Percentiles rank a stretch among this genome's conserved stretches.
phyloP scores from a whole-genome alignment of 805 yeast species.

The Candida dajiaensis region DNA sequence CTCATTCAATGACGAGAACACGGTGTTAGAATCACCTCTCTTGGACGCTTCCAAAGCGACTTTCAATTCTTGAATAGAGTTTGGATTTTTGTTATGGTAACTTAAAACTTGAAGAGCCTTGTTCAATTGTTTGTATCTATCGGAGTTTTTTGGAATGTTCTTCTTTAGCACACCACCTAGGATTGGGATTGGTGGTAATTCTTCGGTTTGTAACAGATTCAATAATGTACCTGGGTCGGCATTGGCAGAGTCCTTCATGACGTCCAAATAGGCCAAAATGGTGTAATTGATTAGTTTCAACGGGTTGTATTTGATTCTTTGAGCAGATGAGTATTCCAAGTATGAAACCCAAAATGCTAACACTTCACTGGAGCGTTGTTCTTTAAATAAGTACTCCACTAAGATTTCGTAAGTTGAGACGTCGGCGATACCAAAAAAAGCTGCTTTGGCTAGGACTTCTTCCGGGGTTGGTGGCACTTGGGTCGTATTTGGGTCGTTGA shows the following conservation, averaged over 20 bases:
- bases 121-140: slow-evolving; percentile 7
- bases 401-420: slow-evolving; percentile 9
- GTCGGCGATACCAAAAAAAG: slow-evolving; percentile 13
- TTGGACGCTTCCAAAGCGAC: slow-evolving; percentile 14
- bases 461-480: slow-evolving; percentile 17
- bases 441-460: slow-evolving; percentile 15
- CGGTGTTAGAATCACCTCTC: slow-evolving; percentile 11
- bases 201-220: slow-evolving; percentile 11
- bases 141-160: slow-evolving; percentile 2
- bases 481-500: slow-evolving; percentile 8
- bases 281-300: slow-evolving; percentile 1
- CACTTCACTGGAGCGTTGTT: slow-evolving; percentile 11
- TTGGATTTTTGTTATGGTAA: slow-evolving; percentile 16
- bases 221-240: slow-evolving; percentile 9
- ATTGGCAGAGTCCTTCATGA: slow-evolving; percentile 1
- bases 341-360: slow-evolving; percentile 20
- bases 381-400: slow-evolving; percentile 9
- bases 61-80: slow-evolving; percentile 14
- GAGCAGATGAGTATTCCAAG: slow-evolving; percentile 13
- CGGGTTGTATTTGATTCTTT: not conserved
- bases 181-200: slow-evolving; percentile 3
- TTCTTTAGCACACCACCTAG: not conserved
- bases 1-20: slow-evolving; percentile 12
- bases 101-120: slow-evolving; percentile 6
- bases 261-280: slow-evolving; percentile 16